phyloP scores from a whole-genome alignment of 768 basidiomycete genomes.

The Saitozyma podzolica region DNA sequence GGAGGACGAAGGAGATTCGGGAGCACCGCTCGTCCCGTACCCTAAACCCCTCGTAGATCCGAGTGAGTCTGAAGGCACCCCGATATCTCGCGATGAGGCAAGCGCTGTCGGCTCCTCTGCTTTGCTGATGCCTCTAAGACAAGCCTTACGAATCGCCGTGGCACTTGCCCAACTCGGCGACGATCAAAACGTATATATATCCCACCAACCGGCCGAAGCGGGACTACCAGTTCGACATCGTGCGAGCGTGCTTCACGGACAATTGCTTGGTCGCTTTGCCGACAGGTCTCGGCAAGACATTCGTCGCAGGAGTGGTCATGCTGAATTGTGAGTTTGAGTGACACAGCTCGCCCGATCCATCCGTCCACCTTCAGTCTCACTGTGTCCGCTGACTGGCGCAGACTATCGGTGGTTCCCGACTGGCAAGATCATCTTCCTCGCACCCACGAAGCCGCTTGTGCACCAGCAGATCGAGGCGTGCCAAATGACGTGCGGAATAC shows the following conservation, averaged over 20 bases:
- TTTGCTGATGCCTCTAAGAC: constrained; percentile 7
- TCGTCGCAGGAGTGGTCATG: constrained; percentile 96
- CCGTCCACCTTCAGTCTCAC: not conserved
- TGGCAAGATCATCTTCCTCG: constrained; percentile 77
- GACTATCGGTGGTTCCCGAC: constrained; percentile 53
- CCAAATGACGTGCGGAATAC: constrained; percentile 89
- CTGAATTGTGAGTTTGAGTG: constrained; percentile 68
- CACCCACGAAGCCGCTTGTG: constrained; percentile 94
- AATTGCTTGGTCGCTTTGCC: constrained; percentile 93
- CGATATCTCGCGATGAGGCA: not conserved
- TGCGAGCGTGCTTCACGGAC: constrained; percentile 77
- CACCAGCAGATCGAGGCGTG: constrained; percentile 93
- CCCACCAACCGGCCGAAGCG: constrained; percentile 84
- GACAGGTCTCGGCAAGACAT: constrained; percentile 96
- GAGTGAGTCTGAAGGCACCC: constrained; percentile 56
- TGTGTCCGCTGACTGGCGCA: constrained; percentile 5
- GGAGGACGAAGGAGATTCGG: constrained; percentile 39
- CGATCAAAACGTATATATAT: constrained; percentile 77
- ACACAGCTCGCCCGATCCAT: not conserved
- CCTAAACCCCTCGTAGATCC: constrained; percentile 71
- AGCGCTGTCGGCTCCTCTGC: not conserved
- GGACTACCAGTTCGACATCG: constrained; percentile 93
- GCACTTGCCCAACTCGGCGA: constrained; percentile 39
- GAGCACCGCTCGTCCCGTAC: constrained; percentile 68
- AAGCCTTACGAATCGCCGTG: constrained; percentile 37